A percentile compares a stretch with the other conserved stretches of the same genome.
phyloP scores from a whole-genome alignment of 1,284 basidiomycete species.

The Cutaneotrichosporon spelunceum region DNA sequence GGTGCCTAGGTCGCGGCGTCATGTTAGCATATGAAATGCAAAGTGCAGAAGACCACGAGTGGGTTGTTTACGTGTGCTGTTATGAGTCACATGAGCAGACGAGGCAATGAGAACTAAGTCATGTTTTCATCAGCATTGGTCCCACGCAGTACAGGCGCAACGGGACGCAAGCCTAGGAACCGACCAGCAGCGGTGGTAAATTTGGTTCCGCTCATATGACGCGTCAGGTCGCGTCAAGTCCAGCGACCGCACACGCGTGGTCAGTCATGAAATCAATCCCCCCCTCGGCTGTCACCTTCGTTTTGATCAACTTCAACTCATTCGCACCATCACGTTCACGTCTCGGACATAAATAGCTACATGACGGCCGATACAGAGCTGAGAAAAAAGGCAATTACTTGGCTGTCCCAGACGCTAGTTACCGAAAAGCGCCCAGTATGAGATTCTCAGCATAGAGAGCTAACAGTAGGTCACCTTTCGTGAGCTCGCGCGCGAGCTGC shows the following conservation, averaged over 20 bases:
- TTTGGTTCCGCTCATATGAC: background rate
- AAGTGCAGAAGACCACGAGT: background rate
- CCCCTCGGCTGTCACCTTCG: background rate
- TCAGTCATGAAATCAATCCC: background rate
- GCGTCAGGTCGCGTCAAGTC: background rate
- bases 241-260: too few species aligned
- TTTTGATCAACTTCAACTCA: background rate
- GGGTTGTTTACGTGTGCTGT: too few species aligned
- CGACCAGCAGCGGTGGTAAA: too few species aligned
- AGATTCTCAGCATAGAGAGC: background rate
- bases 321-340: background rate
- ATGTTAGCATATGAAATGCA: constrained; percentile 1
- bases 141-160: too few species aligned
- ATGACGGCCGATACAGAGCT: background rate
- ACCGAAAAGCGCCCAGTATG: constrained; percentile 16
- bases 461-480: constrained; percentile 38
- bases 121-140: background rate
- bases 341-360: background rate
- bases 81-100: too few species aligned
- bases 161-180: too few species aligned
- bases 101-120: too few species aligned
- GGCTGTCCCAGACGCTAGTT: constrained; percentile 11
- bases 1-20: background rate
- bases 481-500: constrained; percentile 38
- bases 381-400: background rate